These are phyloP conservation scores for Apiospora rasikravindrae DNA, from an alignment of 2,329 filamentous ascomycete species.

Conservation along the genomic window DNA sequence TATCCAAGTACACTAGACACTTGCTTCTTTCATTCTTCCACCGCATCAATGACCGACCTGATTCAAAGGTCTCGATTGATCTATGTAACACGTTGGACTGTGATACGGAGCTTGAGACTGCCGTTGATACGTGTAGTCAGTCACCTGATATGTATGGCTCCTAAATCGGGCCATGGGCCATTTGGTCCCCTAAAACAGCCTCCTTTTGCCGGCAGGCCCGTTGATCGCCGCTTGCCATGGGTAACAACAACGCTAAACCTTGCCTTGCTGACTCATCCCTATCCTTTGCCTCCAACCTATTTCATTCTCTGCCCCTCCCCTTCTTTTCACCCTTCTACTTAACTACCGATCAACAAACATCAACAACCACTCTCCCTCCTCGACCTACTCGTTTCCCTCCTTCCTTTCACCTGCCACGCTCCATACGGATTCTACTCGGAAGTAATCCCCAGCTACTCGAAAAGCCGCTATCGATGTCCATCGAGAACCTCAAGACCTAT, in stretches of 20 bases:
- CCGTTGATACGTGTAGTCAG: background rate
- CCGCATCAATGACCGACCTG: background rate
- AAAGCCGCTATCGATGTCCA: constrained; percentile 68
- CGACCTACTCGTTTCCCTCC: background rate
- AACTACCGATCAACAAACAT: constrained; percentile 8
- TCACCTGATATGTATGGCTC: background rate
- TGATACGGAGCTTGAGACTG: background rate
- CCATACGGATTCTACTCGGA: constrained; percentile 4
- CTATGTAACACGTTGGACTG: background rate
- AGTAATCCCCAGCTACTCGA: constrained; percentile 3
- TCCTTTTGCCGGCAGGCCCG: background rate
- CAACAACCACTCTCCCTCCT: background rate
- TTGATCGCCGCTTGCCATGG: constrained; percentile 14
- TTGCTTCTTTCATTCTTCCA: background rate
- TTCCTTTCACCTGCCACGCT: background rate
- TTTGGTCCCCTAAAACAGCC: constrained; percentile 10
- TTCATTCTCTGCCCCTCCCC: constrained; percentile 14
- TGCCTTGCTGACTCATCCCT: constrained; percentile 12
- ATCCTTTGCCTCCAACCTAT: constrained; percentile 9
- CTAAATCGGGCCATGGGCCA: background rate
- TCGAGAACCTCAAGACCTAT: constrained; percentile 98
- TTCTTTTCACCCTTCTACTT: constrained; percentile 1
- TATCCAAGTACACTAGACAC: background rate
- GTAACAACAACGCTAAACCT: constrained; percentile 14
- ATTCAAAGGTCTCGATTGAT: background rate